Base-by-base conservation (phyloP, 495 filamentous ascomycete species). In the Penicillium steckii region DNA sequence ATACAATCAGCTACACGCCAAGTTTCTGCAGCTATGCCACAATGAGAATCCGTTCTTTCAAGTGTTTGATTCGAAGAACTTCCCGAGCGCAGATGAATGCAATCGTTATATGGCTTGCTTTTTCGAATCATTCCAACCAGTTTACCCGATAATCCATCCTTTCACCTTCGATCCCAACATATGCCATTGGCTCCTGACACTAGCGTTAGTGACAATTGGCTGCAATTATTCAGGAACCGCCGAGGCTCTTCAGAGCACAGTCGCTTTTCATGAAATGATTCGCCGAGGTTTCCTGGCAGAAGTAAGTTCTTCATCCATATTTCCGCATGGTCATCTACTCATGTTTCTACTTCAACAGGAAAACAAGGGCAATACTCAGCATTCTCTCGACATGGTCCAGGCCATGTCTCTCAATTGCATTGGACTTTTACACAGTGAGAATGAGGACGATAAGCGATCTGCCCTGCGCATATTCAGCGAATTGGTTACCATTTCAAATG, bases 131-230 rank as follows among this genome's bases (percentile, higher is more conserved):
- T 79, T 77, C 18, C 67, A 76, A 30, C 54, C 68, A 3, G 65
- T 72, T n/a, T 70, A 79, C 27, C 78, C 76, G 3, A 71, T 77
- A 15, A 44, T 78, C 23, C 77, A 80, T 54, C 48, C 57, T n/a
- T 50, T 72, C 8, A 70, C 69, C 1, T 73, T 77, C 48, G 53
- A 75, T 43, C 52, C 64, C 3, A 72, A 71, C 10, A 52, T 54
- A 30, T 67, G 59, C 19, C 73, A 76, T 50, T 79, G 75, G 76
- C 53, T 78, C 17, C 46, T 79, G 40, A 55, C 53, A 3, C 51
- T 80, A 37, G 72, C 77, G 18, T 48, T 80, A 40, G 58, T 74
- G 8, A 66, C 77, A 38, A 69, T 80, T 44, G 78, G 78, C 2
- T 72, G 67, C 44, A 73, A 78, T 48, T 66, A 60, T 52, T 59